phyloP scores from a whole-genome alignment of 2,329 filamentous ascomycete species.

The Hypoxylon sp. region DNA sequence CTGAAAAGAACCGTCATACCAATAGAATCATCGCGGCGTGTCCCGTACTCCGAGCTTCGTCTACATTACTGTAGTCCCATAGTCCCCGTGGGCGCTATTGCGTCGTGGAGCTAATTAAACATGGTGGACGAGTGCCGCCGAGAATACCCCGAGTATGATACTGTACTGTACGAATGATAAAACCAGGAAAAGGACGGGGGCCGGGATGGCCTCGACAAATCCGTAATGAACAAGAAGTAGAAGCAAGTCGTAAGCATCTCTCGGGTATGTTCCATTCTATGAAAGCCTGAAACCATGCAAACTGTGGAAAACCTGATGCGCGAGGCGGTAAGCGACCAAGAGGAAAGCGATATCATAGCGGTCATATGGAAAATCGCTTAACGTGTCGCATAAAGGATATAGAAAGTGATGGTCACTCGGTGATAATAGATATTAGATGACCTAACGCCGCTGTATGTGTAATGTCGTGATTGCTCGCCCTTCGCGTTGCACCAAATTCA shows the following conservation, averaged over 20 bases:
- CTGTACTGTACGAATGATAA: slow-evolving; percentile 1
- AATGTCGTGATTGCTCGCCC: slow-evolving; percentile 34
- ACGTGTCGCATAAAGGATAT: slow-evolving; percentile 16
- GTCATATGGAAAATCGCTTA: slow-evolving; percentile 12
- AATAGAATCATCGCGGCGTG: slow-evolving; percentile 7
- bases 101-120: slow-evolving; percentile 12
- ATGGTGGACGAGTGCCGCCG: slow-evolving; percentile 8
- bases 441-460: slow-evolving; percentile 38
- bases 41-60: slow-evolving; percentile 8
- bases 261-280: slow-evolving; percentile 25
- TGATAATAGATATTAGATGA: slow-evolving; percentile 32
- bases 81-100: not conserved
- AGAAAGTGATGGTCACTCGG: slow-evolving; percentile 28
- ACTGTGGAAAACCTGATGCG: slow-evolving; percentile 17
- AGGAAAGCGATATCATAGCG: slow-evolving; percentile 7
- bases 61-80: slow-evolving; percentile 2
- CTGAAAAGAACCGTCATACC: slow-evolving; percentile 13
- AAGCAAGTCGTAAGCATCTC: slow-evolving; percentile 10
- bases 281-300: slow-evolving; percentile 11
- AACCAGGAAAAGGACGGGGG: slow-evolving; percentile 4
- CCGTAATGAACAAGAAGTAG: slow-evolving; percentile 14
- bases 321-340: slow-evolving; percentile 19
- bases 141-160: slow-evolving; percentile 11
- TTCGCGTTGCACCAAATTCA: slow-evolving; percentile 19
- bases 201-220: slow-evolving; percentile 8